Evolutionary conservation across 2,329 filamentous ascomycete species (phyloP).

Genomic region (Curvularia sp.): DNA sequence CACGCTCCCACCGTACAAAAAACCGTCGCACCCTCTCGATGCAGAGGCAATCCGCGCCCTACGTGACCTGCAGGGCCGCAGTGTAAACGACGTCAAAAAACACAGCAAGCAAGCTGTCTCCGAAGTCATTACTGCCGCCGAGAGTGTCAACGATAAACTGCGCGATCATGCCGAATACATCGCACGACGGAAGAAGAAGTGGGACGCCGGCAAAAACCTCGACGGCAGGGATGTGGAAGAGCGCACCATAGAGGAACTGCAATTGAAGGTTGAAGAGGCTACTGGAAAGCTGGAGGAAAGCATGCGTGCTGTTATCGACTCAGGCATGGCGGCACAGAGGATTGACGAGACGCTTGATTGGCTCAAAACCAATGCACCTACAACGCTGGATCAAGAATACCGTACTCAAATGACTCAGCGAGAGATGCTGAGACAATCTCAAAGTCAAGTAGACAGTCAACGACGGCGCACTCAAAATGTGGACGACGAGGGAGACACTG

Average conservation of each 20-base stretch:
- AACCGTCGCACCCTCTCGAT: constrained; percentile 61
- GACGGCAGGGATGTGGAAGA: constrained; percentile 52
- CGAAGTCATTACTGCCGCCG: constrained; percentile 58
- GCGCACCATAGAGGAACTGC: constrained; percentile 48
- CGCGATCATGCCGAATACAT: constrained; percentile 50
- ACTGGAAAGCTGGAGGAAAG: constrained; percentile 64
- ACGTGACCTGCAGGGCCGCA: constrained; percentile 52
- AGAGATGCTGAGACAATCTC: constrained; percentile 42
- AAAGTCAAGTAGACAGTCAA: constrained; percentile 34
- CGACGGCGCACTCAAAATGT: constrained; percentile 22
- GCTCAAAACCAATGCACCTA: constrained; percentile 49
- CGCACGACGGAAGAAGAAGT: constrained; percentile 42
- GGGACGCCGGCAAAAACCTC: constrained; percentile 45
- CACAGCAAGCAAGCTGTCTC: constrained; percentile 57
- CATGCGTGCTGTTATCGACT: constrained; percentile 66
- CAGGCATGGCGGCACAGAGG: constrained; percentile 55
- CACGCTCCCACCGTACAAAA: constrained; percentile 60
- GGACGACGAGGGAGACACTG: constrained; percentile 25
- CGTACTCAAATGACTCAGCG: constrained; percentile 48
- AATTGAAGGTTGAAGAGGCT: constrained; percentile 57
- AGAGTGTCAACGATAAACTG: constrained; percentile 64
- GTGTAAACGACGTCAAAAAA: constrained; percentile 55
- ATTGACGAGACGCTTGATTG: constrained; percentile 55
- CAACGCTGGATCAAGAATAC: constrained; percentile 37
- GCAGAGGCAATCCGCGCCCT: constrained; percentile 56